Conservation (phyloP, 495 filamentous ascomycete genomes). For the Tuber umbilicatum region DNA sequence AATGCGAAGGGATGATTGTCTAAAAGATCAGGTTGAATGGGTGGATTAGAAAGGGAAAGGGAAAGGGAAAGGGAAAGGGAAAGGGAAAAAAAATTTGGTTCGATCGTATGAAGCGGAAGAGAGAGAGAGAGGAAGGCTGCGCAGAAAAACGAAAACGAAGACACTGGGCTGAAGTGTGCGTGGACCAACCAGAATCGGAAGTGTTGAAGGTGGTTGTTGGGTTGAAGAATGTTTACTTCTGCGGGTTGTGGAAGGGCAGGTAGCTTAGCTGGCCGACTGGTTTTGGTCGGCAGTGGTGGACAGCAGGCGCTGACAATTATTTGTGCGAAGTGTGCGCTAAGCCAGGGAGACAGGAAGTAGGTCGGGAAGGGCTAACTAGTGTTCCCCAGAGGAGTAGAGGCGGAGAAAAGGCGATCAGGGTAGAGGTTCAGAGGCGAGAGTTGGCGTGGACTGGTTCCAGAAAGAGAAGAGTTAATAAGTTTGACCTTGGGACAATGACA, state of each 20-base stretch:
- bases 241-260: background rate
- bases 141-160: constrained; percentile 24
- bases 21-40: background rate
- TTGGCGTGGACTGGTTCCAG: background rate
- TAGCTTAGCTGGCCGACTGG: constrained; percentile 1
- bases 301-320: background rate
- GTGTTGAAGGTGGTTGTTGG: constrained; percentile 9
- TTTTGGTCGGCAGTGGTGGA: background rate
- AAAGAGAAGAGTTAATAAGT: background rate
- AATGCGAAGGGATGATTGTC: constrained; percentile 4
- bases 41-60: background rate
- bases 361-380: background rate
- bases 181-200: constrained; percentile 38
- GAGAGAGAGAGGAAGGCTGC: constrained; percentile 23
- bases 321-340: background rate
- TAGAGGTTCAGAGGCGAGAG: background rate
- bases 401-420: background rate
- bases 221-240: background rate
- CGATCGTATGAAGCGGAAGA: background rate
- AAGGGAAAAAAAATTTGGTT: background rate
- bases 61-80: background rate
- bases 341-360: background rate
- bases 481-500: background rate
- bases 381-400: background rate
- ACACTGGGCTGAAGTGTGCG: constrained; percentile 34